phyloP scores from a whole-genome alignment of 768 basidiomycete genomes.

The Strobilomyces echinocephalus region DNA sequence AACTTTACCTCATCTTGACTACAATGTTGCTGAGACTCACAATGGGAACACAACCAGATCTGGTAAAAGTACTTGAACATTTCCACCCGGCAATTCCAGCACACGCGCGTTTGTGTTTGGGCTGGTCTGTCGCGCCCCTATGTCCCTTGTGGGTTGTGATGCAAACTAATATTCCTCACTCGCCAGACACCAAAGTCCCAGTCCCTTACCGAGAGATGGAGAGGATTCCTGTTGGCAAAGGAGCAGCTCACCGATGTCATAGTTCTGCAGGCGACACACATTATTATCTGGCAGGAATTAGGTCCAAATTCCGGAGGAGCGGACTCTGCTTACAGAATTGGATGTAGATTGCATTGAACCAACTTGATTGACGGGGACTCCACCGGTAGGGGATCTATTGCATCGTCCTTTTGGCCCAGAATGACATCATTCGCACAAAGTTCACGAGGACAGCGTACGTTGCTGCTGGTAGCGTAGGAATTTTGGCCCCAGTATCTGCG shows the following conservation, averaged over 20 bases:
- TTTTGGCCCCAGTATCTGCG: constrained; percentile 72
- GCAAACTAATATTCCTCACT: constrained; percentile 3
- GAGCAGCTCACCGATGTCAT: constrained; percentile 44
- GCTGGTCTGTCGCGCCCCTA: constrained; percentile 41
- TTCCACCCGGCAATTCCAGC: constrained; percentile 28
- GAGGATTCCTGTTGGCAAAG: not conserved
- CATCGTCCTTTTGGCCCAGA: constrained; percentile 44
- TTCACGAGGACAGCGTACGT: constrained; percentile 33
- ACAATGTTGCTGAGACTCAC: constrained; percentile 32
- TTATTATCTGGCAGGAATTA: constrained; percentile 36
- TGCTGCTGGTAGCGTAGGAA: constrained; percentile 53
- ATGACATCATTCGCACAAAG: constrained; percentile 2
- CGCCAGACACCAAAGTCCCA: constrained; percentile 39
- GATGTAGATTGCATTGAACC: constrained; percentile 72
- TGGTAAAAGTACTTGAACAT: constrained; percentile 40
- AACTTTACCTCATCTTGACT: constrained; percentile 32
- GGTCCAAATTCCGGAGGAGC: not conserved
- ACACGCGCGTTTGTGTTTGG: constrained; percentile 35
- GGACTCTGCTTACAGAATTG: constrained; percentile 45
- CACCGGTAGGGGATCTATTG: constrained; percentile 68
- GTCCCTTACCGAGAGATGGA: constrained; percentile 33
- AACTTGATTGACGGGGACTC: constrained; percentile 56
- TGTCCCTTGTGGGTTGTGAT: constrained; percentile 35
- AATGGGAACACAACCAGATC: constrained; percentile 35
- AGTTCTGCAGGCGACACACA: constrained; percentile 42